These are phyloP conservation scores for Coemansia sp. DNA, from an alignment of 192 early-diverging fungal genomes.

Conservation along the genomic window DNA sequence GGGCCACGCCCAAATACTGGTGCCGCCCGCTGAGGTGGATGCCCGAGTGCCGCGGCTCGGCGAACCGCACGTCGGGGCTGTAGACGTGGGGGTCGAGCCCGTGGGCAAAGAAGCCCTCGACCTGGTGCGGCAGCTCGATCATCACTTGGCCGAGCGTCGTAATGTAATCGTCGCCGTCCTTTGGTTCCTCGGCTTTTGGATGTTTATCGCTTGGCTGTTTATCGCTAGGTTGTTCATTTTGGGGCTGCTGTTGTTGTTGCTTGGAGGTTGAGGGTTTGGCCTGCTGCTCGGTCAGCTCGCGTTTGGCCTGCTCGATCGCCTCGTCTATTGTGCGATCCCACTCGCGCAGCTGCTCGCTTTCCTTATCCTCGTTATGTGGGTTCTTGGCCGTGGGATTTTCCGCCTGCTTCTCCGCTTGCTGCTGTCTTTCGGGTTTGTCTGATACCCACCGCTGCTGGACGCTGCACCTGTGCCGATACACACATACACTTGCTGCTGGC, in stretches of 20 bases:
- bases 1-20: slow-evolving; percentile 33
- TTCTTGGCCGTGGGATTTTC: not conserved
- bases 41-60: slow-evolving; percentile 37
- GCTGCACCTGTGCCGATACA: not conserved
- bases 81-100: slow-evolving; percentile 25
- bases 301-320: slow-evolving; percentile 41
- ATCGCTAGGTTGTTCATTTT: no score
- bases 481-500: not conserved
- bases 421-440: not conserved
- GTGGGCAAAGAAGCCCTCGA: slow-evolving; percentile 35
- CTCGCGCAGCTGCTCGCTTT: slow-evolving; percentile 10
- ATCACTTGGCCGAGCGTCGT: slow-evolving; percentile 38
- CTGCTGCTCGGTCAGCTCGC: slow-evolving; percentile 16
- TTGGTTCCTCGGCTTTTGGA: not conserved
- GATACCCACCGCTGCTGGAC: not conserved
- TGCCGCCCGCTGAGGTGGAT: slow-evolving; percentile 17
- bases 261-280: not conserved
- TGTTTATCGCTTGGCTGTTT: no score
- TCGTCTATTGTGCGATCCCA: slow-evolving; percentile 43
- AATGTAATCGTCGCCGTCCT: slow-evolving; percentile 15
- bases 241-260: no score
- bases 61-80: slow-evolving; percentile 17
- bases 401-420: not conserved
- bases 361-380: not conserved
- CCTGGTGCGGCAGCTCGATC: slow-evolving; percentile 38